phyloP scores from a whole-genome alignment of 2,329 filamentous ascomycete genomes.

The Beauveria pseudobassiana region DNA sequence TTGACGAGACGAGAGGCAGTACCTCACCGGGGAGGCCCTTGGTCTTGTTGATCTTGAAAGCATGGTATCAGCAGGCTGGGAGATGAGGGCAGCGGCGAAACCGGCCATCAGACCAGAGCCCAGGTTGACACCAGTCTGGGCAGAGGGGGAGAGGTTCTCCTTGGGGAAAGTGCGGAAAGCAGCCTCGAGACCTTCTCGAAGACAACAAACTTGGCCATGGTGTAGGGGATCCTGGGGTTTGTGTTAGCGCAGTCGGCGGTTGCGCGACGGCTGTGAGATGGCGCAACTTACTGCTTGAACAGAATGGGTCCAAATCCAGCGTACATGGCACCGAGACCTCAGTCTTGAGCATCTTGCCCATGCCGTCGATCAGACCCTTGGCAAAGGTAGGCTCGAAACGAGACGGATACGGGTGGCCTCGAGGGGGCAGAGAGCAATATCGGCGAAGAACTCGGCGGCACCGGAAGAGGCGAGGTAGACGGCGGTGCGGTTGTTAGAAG shows the following conservation, averaged over 20 bases:
- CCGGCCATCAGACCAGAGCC: slow-evolving; percentile 43
- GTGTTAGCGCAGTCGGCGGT: not conserved
- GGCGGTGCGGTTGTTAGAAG: slow-evolving; percentile 63
- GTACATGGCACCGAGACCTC: slow-evolving; percentile 76
- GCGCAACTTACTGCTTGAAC: slow-evolving; percentile 40
- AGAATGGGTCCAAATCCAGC: slow-evolving; percentile 74
- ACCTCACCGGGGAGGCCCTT: slow-evolving; percentile 78
- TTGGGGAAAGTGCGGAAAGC: slow-evolving; percentile 66
- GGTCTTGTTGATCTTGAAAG: slow-evolving; percentile 95
- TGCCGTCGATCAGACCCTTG: slow-evolving; percentile 63
- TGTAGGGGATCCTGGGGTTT: slow-evolving; percentile 64
- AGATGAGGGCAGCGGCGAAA: slow-evolving; percentile 82
- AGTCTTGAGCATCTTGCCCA: slow-evolving; percentile 65
- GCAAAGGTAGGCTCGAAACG: slow-evolving; percentile 73
- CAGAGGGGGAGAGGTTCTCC: slow-evolving; percentile 55
- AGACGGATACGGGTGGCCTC: slow-evolving; percentile 84
- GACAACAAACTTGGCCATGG: slow-evolving; percentile 92
- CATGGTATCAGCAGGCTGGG: slow-evolving; percentile 90
- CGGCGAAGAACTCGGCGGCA: slow-evolving; percentile 54
- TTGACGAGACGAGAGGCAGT: slow-evolving; percentile 75
- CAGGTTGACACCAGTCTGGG: slow-evolving; percentile 78
- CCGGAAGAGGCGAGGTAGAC: slow-evolving; percentile 64
- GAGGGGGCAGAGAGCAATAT: slow-evolving; percentile 74
- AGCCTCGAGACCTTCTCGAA: slow-evolving; percentile 79
- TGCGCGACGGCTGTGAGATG: too few species aligned